phyloP scores from a whole-genome alignment of 2,329 filamentous ascomycete species.

The Pestalotiopsis fici region DNA sequence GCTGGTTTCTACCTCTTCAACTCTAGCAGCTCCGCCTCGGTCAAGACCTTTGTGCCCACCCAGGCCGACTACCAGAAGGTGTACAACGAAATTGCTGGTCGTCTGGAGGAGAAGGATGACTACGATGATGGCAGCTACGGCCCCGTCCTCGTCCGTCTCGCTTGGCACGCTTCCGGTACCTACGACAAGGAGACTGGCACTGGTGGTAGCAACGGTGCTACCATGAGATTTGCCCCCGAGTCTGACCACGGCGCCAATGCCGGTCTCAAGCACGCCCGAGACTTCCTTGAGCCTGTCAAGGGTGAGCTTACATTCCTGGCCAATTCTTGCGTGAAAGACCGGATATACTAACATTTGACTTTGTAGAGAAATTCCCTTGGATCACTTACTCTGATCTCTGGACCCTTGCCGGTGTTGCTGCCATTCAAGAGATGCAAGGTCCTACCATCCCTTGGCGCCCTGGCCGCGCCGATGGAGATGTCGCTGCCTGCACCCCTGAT shows the following conservation, averaged over 20 bases:
- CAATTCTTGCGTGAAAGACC: too few species aligned
- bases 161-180: conserved; percentile 93
- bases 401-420: conserved; percentile 83
- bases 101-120: conserved; percentile 84
- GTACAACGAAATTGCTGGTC: conserved; percentile 81
- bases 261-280: conserved; percentile 80
- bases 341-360: conserved; percentile 14
- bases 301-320: conserved; percentile 44
- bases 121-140: conserved; percentile 98
- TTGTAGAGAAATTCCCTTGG: conserved; percentile 80
- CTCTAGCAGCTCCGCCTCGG: conserved; percentile 48
- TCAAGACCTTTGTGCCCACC: conserved; percentile 69
- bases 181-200: conserved; percentile 87
- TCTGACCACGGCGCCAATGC: conserved; percentile 91
- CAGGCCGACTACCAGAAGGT: conserved; percentile 93
- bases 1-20: conserved; percentile 69
- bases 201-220: conserved; percentile 93
- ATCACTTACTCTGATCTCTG: conserved; percentile 96
- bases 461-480: conserved; percentile 78
- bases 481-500: conserved; percentile 86
- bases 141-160: conserved; percentile 85
- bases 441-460: conserved; percentile 86
- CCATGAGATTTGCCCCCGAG: conserved; percentile 94
- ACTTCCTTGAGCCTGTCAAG: conserved; percentile 93
- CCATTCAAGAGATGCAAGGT: conserved; percentile 94